phyloP scores from a whole-genome alignment of 2,329 filamentous ascomycete species.

The Alternaria tenuissima region DNA sequence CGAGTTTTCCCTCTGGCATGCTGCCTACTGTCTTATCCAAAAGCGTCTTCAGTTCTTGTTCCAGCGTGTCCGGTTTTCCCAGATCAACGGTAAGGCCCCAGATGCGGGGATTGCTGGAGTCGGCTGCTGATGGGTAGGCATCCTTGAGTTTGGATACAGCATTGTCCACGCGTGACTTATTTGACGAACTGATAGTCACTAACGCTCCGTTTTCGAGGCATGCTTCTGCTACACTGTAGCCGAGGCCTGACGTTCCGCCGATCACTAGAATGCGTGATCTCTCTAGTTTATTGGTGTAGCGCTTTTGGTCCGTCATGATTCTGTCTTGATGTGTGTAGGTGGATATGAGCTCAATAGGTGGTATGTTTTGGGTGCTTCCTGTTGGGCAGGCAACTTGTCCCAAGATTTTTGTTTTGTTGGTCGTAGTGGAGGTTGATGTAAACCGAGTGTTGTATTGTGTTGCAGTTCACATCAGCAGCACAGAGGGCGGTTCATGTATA shows the following conservation, averaged over 20 bases:
- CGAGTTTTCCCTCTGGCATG: constrained; percentile 50
- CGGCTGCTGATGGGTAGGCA: constrained; percentile 52
- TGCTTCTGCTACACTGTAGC: constrained; percentile 67
- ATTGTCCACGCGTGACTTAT: constrained; percentile 56
- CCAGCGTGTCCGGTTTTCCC: constrained; percentile 55
- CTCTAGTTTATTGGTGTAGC: constrained; percentile 59
- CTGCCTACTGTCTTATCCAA: constrained; percentile 50
- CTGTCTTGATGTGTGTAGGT: neutral
- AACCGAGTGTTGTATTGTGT: neutral
- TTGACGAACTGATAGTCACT: constrained; percentile 70
- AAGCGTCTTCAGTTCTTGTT: constrained; percentile 58
- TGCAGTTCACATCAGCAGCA: neutral
- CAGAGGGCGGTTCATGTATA: neutral
- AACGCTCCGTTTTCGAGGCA: constrained; percentile 62
- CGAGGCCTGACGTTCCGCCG: constrained; percentile 71
- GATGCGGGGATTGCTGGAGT: constrained; percentile 41
- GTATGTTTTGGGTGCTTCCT: neutral
- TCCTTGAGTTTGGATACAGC: constrained; percentile 57
- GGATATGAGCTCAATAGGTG: neutral
- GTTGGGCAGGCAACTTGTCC: neutral
- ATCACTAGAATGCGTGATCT: constrained; percentile 64
- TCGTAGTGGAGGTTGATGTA: neutral
- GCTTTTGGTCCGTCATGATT: constrained; percentile 51
- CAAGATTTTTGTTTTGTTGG: neutral
- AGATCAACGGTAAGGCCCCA: constrained; percentile 60